phyloP scores from a whole-genome alignment of 148 eudicot genomes.

The Nepenthes gracilis region DNA sequence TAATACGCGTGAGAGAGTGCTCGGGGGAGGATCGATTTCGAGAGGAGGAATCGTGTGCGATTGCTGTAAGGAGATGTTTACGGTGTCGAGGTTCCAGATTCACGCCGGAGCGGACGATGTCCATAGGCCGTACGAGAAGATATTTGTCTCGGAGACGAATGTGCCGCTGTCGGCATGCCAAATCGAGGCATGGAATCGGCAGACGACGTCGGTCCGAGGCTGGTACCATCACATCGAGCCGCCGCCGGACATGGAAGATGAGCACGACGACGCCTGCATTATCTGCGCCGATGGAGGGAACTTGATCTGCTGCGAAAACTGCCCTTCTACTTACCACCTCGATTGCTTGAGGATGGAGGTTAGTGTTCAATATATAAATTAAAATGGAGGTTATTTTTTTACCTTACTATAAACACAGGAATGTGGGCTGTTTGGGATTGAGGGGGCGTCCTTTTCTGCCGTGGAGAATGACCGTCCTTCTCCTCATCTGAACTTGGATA shows the following conservation, averaged over 20 bases:
- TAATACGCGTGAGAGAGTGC: too few species aligned
- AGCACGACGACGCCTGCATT: slow-evolving; percentile 45
- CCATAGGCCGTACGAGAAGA: slow-evolving; percentile 14
- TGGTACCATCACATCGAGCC: slow-evolving; percentile 8
- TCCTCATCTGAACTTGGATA: too few species aligned
- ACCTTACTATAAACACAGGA: too few species aligned
- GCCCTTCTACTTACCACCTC: slow-evolving; percentile 45
- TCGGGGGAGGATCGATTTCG: slow-evolving; percentile 9
- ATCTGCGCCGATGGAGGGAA: slow-evolving; percentile 68
- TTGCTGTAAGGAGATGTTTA: slow-evolving; percentile 17
- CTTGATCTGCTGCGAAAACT: slow-evolving; percentile 44
- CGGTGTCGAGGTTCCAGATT: slow-evolving; percentile 11
- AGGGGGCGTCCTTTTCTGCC: too few species aligned
- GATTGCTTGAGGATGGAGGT: slow-evolving; percentile 38
- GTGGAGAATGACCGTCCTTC: too few species aligned
- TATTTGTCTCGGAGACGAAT: slow-evolving; percentile 1
- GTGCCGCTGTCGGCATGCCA: slow-evolving; percentile 18
- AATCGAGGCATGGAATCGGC: slow-evolving; percentile 27
- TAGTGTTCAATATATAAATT: slow-evolving; percentile 2
- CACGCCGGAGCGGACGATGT: slow-evolving; percentile 8
- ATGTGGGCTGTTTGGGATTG: too few species aligned
- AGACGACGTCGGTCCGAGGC: slow-evolving; percentile 4
- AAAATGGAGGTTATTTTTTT: too few species aligned
- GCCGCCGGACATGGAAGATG: slow-evolving; percentile 12
- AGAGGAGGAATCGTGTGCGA: slow-evolving; percentile 29